Evolutionary conservation across 2,329 filamentous ascomycete genomes (phyloP).

Genomic region (Fusarium zealandicum): DNA sequence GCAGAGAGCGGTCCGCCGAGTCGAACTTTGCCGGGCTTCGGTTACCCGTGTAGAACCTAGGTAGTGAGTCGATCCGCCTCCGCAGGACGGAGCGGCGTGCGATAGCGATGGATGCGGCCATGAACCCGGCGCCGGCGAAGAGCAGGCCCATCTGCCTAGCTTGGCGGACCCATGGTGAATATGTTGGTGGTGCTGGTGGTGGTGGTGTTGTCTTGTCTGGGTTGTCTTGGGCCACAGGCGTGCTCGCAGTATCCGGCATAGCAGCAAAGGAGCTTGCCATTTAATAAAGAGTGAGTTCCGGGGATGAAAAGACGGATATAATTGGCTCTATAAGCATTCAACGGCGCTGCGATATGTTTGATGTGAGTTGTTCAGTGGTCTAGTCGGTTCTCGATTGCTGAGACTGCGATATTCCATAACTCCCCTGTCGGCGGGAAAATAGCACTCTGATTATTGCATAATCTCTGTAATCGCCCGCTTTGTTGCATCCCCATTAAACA

Average conservation of each 20-base stretch:
- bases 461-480: neutral
- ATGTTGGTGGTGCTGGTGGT: slow-evolving; percentile 15
- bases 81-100: slow-evolving; percentile 74
- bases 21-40: slow-evolving; percentile 44
- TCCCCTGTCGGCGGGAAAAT: neutral
- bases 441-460: slow-evolving; percentile 25
- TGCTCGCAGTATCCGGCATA: slow-evolving; percentile 25
- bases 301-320: neutral
- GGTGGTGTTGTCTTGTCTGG: slow-evolving; percentile 21
- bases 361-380: neutral
- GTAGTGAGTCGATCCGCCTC: slow-evolving; percentile 66
- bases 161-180: slow-evolving; percentile 51
- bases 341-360: neutral
- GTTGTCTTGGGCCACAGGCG: neutral
- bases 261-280: slow-evolving; percentile 30
- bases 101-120: slow-evolving; percentile 73
- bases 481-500: neutral
- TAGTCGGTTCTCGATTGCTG: neutral
- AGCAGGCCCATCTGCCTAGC: slow-evolving; percentile 73
- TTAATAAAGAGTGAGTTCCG: slow-evolving; percentile 1
- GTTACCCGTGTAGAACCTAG: slow-evolving; percentile 75
- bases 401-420: neutral
- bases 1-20: slow-evolving; percentile 53
- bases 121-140: slow-evolving; percentile 77
- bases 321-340: neutral